phyloP scores from a whole-genome alignment of 2,329 filamentous ascomycete species.

The Myriosclerotinia duriaeana region DNA sequence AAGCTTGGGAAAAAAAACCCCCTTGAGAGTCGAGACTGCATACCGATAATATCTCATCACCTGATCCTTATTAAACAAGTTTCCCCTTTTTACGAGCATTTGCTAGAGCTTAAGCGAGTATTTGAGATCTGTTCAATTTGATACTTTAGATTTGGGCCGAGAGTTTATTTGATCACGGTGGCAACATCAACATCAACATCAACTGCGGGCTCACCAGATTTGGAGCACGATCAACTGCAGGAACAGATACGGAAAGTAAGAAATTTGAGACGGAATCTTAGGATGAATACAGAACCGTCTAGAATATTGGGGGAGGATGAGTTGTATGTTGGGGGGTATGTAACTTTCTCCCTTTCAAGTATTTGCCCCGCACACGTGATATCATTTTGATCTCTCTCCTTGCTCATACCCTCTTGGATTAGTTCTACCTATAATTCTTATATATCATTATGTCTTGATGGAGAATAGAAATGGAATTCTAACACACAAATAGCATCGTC shows the following conservation, averaged over 20 bases:
- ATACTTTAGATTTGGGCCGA: not conserved
- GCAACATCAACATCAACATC: not conserved
- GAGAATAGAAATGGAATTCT: not conserved
- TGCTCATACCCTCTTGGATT: not conserved
- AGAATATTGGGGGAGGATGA: conserved; percentile 67
- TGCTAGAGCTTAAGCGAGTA: not conserved
- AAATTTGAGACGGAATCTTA: conserved; percentile 15
- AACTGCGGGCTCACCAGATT: not conserved
- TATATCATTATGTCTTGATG: not conserved
- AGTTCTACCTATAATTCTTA: conserved; percentile 16
- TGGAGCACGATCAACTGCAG: not conserved
- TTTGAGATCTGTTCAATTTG: conserved; percentile 8
- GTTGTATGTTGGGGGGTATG: conserved; percentile 78
- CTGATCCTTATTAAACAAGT: not conserved
- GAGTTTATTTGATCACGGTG: conserved; percentile 1
- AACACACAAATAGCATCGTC: conserved; percentile 60
- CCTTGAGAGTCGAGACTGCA: conserved; percentile 12
- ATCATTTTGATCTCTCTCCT: conserved; percentile 42
- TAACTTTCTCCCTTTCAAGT: conserved; percentile 23
- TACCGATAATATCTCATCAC: conserved; percentile 10
- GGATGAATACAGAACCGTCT: conserved; percentile 55
- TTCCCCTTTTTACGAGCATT: not conserved
- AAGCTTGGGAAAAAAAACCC: conserved; percentile 4
- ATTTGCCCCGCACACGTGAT: conserved; percentile 21
- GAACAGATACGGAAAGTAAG: conserved; percentile 12